Base-by-base conservation (phyloP, 2,329 filamentous ascomycete species). In the Sclerotinia minor region DNA sequence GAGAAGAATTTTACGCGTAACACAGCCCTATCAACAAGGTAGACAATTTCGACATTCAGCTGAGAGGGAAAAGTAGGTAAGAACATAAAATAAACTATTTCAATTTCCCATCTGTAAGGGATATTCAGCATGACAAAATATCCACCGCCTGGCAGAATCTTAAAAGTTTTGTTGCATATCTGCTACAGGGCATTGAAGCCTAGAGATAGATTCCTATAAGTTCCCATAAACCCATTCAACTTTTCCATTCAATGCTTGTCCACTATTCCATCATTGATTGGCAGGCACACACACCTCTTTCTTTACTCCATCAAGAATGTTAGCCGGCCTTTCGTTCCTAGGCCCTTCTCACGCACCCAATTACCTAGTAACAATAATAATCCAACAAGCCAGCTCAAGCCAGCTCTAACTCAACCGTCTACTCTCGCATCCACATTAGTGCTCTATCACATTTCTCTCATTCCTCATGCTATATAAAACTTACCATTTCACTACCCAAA, bases 81-180 rank as follows among this genome's bases (percentile, higher is more conserved):
- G 26, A 29, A 35, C 11, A 19, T 64, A 19, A 4, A 54, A 19
- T 64, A 19, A 4, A 54, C 32, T 24, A 9, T 15, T 49, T 19
- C 19, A 35, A 49, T 35, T 15, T 26, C 19, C 35, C 26, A 17
- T 19, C 11, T 24, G 19, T 32, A 8, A 61, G 26, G 7, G 7
- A 55, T 55, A 13, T 32, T n/a, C 26, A 29, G 19, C 21, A 29
- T 32, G 19, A 35, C 26, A 52, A 9, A 44, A 11, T 19, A 47
- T 38, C 52, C 63, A 57, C 50, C 63, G 50, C 63, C 38, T 32
- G 38, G 63, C n/a, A 45, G 50, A 65, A 44, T 35, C 15, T 32
- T 5, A n/a, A 24, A 47, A 45, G 50, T 55, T 55, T 61, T 61
- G 58, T 61, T 61, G 58, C 58, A 61, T 11, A 49, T 61, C 58